These are phyloP conservation scores for Hypericum perforatum DNA, from an alignment of 345 rosid species.

Conservation along the genomic window DNA sequence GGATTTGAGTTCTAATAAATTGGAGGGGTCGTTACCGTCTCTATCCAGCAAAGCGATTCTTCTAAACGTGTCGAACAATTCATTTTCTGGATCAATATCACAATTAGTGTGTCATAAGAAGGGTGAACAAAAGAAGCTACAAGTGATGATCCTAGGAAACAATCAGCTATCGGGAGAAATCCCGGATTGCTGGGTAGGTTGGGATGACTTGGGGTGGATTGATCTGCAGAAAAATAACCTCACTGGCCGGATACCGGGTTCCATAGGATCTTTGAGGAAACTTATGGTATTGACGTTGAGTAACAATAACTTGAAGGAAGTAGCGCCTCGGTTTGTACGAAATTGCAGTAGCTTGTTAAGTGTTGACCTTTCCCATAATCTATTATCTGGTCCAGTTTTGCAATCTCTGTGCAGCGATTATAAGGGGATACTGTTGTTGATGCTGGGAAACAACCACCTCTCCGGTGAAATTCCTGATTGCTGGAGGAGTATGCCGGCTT, in stretches of 20 bases:
- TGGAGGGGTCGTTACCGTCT: conserved; percentile 4
- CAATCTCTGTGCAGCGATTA: conserved; percentile 28
- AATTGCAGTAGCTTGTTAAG: too few species aligned
- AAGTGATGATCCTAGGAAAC: conserved; percentile 25
- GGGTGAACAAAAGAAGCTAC: conserved; percentile 32
- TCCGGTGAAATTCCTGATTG: conserved; percentile 8
- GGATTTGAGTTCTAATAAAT: conserved; percentile 7
- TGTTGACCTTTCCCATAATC: too few species aligned
- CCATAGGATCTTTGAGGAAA: too few species aligned
- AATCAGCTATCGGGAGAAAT: conserved; percentile 18
- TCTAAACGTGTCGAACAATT: conserved; percentile 4
- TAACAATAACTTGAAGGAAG: too few species aligned
- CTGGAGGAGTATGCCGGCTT: conserved; percentile 1
- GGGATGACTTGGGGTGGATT: too few species aligned
- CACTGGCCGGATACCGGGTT: too few species aligned
- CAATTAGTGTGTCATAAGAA: conserved; percentile 25
- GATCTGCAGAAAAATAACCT: too few species aligned
- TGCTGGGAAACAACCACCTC: not conserved
- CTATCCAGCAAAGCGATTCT: not conserved
- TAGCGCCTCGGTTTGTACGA: too few species aligned
- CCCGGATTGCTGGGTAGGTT: too few species aligned
- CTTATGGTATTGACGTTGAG: too few species aligned
- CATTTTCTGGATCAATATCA: not conserved
- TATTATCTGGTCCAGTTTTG: conserved; percentile 35
- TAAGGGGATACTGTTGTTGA: conserved; percentile 25